Evolutionary conservation across 345 rosid species (phyloP).

Genomic region (Pugionium cornutum): DNA sequence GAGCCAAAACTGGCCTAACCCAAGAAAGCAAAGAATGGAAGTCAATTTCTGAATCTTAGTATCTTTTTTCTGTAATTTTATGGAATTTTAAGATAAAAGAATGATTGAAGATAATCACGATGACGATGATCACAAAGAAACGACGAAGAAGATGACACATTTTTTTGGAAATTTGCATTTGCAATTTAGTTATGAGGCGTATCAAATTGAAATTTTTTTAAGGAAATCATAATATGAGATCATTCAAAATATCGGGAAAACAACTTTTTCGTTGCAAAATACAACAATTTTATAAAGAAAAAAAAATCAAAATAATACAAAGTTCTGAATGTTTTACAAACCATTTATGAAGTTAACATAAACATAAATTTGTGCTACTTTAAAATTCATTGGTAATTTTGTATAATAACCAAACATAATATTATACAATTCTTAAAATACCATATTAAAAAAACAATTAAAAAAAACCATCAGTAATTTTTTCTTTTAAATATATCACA

Average conservation of each 20-base stretch:
- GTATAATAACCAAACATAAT: neutral
- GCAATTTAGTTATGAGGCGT: constrained; percentile 18
- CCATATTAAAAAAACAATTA: too few relatives aligned
- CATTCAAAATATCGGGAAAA: neutral
- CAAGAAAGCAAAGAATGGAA: constrained; percentile 14
- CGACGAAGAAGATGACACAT: constrained; percentile 11
- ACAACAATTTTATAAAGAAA: too few relatives aligned
- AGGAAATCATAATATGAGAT: neutral
- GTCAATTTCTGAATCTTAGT: neutral
- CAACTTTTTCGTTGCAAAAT: neutral
- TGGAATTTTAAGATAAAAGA: constrained; percentile 22
- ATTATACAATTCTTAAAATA: too few relatives aligned
- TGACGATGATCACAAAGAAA: constrained; percentile 28
- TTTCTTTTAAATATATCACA: too few relatives aligned
- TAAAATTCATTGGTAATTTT: neutral
- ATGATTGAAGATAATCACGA: constrained; percentile 22
- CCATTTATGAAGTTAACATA: neutral
- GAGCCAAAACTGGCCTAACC: constrained; percentile 49
- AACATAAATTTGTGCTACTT: neutral
- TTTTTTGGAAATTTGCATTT: constrained; percentile 23
- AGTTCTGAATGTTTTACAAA: neutral
- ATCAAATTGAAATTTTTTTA: neutral
- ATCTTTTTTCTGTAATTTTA: constrained; percentile 15
- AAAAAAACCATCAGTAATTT: too few relatives aligned
- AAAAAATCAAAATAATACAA: too few relatives aligned